Conservation (phyloP, 2,329 filamentous ascomycete genomes). For the Botrytis elliptica region DNA sequence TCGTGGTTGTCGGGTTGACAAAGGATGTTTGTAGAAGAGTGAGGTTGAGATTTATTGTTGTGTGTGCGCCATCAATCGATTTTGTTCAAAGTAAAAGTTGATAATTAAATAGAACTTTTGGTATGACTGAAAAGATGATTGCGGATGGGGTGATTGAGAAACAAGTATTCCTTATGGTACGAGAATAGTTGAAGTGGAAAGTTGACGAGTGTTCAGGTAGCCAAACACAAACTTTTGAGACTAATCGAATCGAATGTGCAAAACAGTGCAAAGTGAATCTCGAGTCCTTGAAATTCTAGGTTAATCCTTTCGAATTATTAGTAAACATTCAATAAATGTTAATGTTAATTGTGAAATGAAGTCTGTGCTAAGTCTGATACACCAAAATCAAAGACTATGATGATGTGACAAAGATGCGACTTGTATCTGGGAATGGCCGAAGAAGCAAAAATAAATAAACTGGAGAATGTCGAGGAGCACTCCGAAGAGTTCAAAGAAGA, state of each 20-base stretch:
- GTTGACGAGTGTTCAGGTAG: conserved; percentile 30
- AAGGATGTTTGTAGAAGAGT: conserved; percentile 28
- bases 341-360: conserved; percentile 14
- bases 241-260: conserved; percentile 34
- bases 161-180: conserved; percentile 2
- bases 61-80: conserved; percentile 35
- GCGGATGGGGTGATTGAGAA: conserved; percentile 12
- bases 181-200: conserved; percentile 22
- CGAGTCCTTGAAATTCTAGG: conserved; percentile 24
- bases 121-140: conserved; percentile 14
- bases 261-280: conserved; percentile 24
- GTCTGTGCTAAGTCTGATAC: conserved; percentile 27
- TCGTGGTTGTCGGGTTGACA: conserved; percentile 21
- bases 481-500: not conserved
- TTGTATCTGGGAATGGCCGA: conserved; percentile 5
- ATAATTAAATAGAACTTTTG: conserved; percentile 22
- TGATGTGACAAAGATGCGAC: conserved; percentile 16
- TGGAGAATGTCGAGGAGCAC: not conserved
- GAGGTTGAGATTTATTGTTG: conserved; percentile 34
- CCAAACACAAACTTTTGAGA: conserved; percentile 29
- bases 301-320: conserved; percentile 27
- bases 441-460: not conserved
- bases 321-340: conserved; percentile 19
- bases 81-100: conserved; percentile 10
- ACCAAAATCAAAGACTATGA: conserved; percentile 20